Percentiles rank a stretch among this genome's conserved stretches.
Evolutionary conservation across 2,329 filamentous ascomycete genomes (phyloP).

Genomic region (Raffaelea arxii): DNA sequence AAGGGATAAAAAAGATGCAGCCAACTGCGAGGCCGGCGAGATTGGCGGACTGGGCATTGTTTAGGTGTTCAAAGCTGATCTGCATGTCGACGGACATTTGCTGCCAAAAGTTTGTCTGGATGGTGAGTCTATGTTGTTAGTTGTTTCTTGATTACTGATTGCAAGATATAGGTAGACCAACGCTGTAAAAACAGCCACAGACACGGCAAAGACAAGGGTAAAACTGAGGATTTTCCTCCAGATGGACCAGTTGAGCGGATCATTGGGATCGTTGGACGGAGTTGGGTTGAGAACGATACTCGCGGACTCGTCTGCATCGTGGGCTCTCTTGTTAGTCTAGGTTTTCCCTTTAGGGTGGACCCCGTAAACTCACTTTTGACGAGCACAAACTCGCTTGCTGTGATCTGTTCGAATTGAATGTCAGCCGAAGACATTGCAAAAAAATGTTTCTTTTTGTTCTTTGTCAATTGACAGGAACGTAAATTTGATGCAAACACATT

Average conservation of each 20-base stretch:
- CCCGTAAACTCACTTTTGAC: neutral
- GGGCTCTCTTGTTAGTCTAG: neutral
- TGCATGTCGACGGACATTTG: neutral
- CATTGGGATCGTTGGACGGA: neutral
- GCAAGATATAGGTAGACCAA: too few species aligned
- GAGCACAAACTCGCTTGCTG: neutral
- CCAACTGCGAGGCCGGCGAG: neutral
- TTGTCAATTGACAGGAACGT: too few species aligned
- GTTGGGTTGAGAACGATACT: neutral
- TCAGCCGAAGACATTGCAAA: too few species aligned
- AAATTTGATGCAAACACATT: too few species aligned
- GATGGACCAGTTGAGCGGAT: neutral
- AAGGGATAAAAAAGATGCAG: neutral
- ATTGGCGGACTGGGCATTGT: neutral
- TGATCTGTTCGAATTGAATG: neutral
- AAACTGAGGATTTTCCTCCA: neutral
- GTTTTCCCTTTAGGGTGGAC: neutral
- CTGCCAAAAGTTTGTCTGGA: neutral
- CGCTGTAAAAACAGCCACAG: neutral
- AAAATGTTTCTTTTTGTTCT: too few species aligned
- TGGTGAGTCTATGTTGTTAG: neutral
- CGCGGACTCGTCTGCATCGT: neutral
- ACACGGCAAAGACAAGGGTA: neutral
- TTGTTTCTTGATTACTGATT: too few species aligned
- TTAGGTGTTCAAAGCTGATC: neutral